Base-by-base conservation (phyloP, 441 rosid species). In the Arabidopsis hybrid region DNA sequence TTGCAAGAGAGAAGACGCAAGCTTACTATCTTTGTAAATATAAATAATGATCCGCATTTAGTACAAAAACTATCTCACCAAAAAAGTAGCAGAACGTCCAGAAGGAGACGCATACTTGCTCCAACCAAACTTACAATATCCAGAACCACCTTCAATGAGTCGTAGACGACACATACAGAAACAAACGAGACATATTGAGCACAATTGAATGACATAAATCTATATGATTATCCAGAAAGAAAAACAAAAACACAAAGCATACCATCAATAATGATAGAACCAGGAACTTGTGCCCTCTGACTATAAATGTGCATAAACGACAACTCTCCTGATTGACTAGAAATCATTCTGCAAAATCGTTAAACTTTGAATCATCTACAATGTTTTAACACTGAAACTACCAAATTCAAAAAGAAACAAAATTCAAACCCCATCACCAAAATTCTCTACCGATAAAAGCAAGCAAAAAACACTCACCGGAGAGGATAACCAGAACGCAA, bases 101-200 rank as follows among this genome's bases (percentile, higher is more conserved):
- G 96, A 89, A 40, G 96, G 99, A 69, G 79, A 4, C 74, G 67
- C 83, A 83, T 74, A 86, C 74, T 89, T 89, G 86, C 93, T 94
- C 98, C 98, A 86, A 10, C 97, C 98, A 82, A 57, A 91, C 74
- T 94, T 91, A 79, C 96, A 90, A 74, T 90, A 91, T 58, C 99
- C 99, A 36, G 97, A 90, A 65, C 99, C 96, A 81, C 96, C 99
- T 94, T 71, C 56, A 42, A 51, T 13, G 32, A 10, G 0, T 35
- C 6, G 26, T 6, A 21, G 26, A 21, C 26, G 26, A 21, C 26
- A 21, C 26, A 21, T 21, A 21, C 26, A 21, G 26, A 21, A 21
- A 21, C 26, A 21, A 21, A 21, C 26, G 26, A 21, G 26, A 21
- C 26, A 21, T 59, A 31, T 35, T 12, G 18, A 64, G 10, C 34